These are phyloP conservation scores for Prunus fruticosa DNA, from an alignment of 306 rosid species.

Conservation along the genomic window DNA sequence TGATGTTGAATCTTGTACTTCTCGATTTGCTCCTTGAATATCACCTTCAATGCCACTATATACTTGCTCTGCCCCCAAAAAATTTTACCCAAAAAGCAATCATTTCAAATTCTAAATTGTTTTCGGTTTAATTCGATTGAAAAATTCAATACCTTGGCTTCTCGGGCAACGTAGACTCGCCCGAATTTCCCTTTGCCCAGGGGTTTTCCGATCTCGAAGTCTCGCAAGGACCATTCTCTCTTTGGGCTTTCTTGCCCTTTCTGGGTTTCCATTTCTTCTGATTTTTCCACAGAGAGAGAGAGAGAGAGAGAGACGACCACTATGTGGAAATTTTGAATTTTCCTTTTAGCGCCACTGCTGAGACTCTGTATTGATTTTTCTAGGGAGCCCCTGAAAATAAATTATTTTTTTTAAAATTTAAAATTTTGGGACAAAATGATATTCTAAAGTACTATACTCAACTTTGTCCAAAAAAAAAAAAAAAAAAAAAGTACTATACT, in stretches of 20 bases:
- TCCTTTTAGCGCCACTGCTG: neutral
- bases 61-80: conserved; percentile 52
- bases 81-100: neutral
- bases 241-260: conserved; percentile 6
- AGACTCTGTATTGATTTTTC: neutral
- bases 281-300: neutral
- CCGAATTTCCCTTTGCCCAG: conserved; percentile 88
- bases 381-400: too few species aligned
- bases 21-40: conserved; percentile 70
- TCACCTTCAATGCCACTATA: conserved; percentile 74
- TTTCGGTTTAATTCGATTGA: too few species aligned
- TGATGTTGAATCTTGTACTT: conserved; percentile 69
- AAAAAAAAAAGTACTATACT: too few species aligned
- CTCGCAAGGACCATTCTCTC: conserved; percentile 58
- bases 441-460: too few species aligned
- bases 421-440: too few species aligned
- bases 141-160: conserved; percentile 43
- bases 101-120: neutral
- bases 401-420: too few species aligned
- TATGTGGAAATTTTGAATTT: neutral
- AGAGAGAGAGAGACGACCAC: neutral
- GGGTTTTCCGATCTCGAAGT: conserved; percentile 86
- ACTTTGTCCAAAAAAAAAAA: too few species aligned
- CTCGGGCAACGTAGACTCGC: conserved; percentile 79
- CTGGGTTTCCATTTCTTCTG: conserved; percentile 19